These are phyloP conservation scores for Pythium sukuiense DNA, from an alignment of 352 stramenopile genomes.

Conservation along the genomic window DNA sequence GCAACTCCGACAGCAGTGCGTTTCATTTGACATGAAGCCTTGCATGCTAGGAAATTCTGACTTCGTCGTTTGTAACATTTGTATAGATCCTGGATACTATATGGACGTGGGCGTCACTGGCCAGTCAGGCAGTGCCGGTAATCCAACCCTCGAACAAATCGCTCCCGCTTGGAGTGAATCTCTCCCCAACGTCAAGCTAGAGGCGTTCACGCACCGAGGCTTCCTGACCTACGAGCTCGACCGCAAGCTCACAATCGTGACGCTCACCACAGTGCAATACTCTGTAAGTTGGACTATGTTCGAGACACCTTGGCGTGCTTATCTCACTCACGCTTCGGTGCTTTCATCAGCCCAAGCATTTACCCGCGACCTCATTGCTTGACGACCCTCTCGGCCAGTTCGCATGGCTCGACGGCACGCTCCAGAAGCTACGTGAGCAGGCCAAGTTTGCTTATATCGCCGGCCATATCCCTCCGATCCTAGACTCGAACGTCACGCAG, in stretches of 20 bases:
- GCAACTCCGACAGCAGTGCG: slow-evolving; percentile 74
- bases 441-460: slow-evolving; percentile 81
- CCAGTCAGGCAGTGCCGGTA: slow-evolving; percentile 42
- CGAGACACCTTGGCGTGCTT: neutral
- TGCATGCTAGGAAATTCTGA: neutral
- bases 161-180: slow-evolving; percentile 49
- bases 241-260: slow-evolving; percentile 63
- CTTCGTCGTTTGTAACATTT: neutral
- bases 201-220: slow-evolving; percentile 53
- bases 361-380: slow-evolving; percentile 58
- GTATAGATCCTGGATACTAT: slow-evolving; percentile 62
- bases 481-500: slow-evolving; percentile 81
- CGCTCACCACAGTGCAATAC: slow-evolving; percentile 81
- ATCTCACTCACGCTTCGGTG: slow-evolving; percentile 2
- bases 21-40: neutral
- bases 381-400: slow-evolving; percentile 92
- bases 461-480: slow-evolving; percentile 89
- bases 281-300: slow-evolving; percentile 42
- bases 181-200: slow-evolving; percentile 51
- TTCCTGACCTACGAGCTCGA: slow-evolving; percentile 72
- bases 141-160: slow-evolving; percentile 60
- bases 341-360: slow-evolving; percentile 57
- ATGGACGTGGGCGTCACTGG: slow-evolving; percentile 46
- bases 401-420: slow-evolving; percentile 78
- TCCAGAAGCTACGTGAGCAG: slow-evolving; percentile 42